Percentiles rank a stretch among this genome's conserved stretches.
Evolutionary conservation across 352 stramenopile species (phyloP).

Genomic region (Globisporangium mamillatum): DNA sequence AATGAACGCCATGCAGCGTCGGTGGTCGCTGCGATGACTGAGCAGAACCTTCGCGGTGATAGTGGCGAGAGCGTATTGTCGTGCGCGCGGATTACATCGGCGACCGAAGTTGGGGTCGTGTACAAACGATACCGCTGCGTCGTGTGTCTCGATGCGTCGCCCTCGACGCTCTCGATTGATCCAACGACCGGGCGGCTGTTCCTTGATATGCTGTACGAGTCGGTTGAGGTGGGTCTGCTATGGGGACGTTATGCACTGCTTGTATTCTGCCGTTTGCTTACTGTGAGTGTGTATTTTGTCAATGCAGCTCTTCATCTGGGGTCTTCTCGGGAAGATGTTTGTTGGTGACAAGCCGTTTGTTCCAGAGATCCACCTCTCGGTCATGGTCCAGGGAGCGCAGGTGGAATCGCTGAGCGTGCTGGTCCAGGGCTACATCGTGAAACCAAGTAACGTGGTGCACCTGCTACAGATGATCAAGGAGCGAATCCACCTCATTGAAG

Average conservation of each 20-base stretch:
- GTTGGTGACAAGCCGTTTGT: conserved; percentile 44
- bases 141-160: conserved; percentile 81
- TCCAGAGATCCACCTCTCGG: conserved; percentile 75
- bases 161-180: conserved; percentile 83
- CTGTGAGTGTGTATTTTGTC: not conserved
- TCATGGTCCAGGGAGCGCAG: conserved; percentile 75
- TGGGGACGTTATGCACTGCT: not conserved
- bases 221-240: conserved; percentile 35
- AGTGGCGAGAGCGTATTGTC: conserved; percentile 17
- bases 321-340: conserved; percentile 54
- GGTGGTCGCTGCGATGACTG: conserved; percentile 8
- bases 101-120: conserved; percentile 49
- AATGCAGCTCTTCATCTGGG: conserved; percentile 70
- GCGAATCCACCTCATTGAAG: conserved; percentile 76
- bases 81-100: conserved; percentile 36
- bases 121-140: conserved; percentile 82
- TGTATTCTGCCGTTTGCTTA: conserved; percentile 1
- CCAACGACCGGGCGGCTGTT: conserved; percentile 66
- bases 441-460: conserved; percentile 40
- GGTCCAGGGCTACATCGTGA: conserved; percentile 78
- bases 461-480: conserved; percentile 75
- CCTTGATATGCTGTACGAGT: conserved; percentile 79
- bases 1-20: conserved; percentile 6
- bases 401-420: conserved; percentile 82
- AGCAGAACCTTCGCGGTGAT: not conserved